Evolutionary conservation across 192 early-diverging fungal genomes (phyloP), one percentile per base, ranked within the genome.

Genomic region (Backusella luteola): DNA sequence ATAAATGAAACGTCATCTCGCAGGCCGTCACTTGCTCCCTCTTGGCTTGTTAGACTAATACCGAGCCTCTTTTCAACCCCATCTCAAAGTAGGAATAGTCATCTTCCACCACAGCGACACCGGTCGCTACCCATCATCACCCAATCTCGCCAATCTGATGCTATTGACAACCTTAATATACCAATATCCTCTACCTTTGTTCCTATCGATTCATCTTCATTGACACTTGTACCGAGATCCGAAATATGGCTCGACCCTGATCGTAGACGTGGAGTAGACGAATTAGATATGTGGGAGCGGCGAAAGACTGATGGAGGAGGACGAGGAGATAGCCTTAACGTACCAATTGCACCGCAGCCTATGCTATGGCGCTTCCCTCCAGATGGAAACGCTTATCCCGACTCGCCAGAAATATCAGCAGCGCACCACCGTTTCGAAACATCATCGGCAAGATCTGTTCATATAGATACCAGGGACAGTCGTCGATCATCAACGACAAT

Each of bases 261-360:
- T 21, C 66, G 73, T 8, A 46, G 78, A 44, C 66, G 78, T 7
- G 78, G 78, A 11, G 78, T 79, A 26, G 67, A 79, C 26, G 78
- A 79, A 52, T 15, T 79, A 29, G 78, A 67, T 21, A 29, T 79
- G n/a, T 79, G 78, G 78, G 78, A 79, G 59, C n/a, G 66, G 19
- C 67, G 68, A 35, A 73, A 73, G 11, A 74, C 35, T 6, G 36
- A 52, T n/a, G 29, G 15, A n/a, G 44, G 32, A 32, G 32, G 12
- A 66, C 34, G 26, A 66, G 66, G 11, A 34, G 23, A 15, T 53
- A 21, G 11, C 12, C 4, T 63, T 14, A 63, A 26, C 26, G 56
- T 11, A 26, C 56, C 21, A 3, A 29, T 63, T 63, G 56, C 23
- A 66, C 73, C 63, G 6, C 73, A 74, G 32, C 72, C 66, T 29